Conservation (phyloP, 116 monocot genomes). For the Posidonia oceanica region DNA sequence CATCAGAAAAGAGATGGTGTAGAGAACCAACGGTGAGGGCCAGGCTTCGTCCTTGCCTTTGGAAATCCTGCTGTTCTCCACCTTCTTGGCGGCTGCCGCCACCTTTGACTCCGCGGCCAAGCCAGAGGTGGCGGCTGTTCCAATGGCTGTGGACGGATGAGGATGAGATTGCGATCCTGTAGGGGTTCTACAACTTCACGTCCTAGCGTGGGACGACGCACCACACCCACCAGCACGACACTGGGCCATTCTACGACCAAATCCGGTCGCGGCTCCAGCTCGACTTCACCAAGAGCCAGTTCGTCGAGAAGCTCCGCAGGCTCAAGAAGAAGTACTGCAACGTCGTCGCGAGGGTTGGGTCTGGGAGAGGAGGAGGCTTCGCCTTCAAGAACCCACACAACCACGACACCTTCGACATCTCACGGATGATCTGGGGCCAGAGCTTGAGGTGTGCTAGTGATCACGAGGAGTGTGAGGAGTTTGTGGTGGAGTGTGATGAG, state of each 20-base stretch:
- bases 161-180: constrained; percentile 61
- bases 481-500: too few relatives aligned
- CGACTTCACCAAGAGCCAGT: constrained; percentile 81
- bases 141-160: constrained; percentile 72
- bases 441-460: too few relatives aligned
- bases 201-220: constrained; percentile 40
- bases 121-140: too few relatives aligned
- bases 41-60: too few relatives aligned
- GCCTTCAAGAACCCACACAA: constrained; percentile 60
- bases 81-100: too few relatives aligned
- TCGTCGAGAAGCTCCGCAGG: constrained; percentile 86
- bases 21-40: too few relatives aligned
- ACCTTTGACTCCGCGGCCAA: too few relatives aligned
- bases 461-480: too few relatives aligned
- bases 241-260: constrained; percentile 86
- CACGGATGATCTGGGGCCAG: constrained; percentile 61
- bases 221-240: constrained; percentile 76
- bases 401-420: constrained; percentile 56
- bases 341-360: constrained; percentile 11
- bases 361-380: constrained; percentile 5
- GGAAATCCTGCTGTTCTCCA: too few relatives aligned
- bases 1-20: too few relatives aligned
- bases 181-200: constrained; percentile 63
- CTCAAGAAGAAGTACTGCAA: constrained; percentile 89
- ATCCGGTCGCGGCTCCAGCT: constrained; percentile 48